These are phyloP conservation scores for Melanopsichium pennsylvanicum DNA, from an alignment of 1,284 basidiomycete species.

Conservation along the genomic window DNA sequence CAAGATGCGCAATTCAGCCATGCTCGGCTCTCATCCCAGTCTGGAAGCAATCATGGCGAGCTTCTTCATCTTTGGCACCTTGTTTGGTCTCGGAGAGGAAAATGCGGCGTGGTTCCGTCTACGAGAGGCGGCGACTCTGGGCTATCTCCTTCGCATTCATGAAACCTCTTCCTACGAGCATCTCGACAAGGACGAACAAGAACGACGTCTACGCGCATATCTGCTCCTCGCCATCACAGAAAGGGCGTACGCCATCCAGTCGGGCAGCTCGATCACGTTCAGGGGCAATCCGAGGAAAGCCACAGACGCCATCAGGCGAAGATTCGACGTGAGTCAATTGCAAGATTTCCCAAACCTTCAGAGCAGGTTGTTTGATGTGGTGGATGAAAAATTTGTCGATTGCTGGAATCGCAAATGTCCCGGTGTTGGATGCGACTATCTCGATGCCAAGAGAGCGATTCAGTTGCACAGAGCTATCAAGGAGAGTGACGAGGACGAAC, in stretches of 20 bases:
- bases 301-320: slow-evolving; percentile 39
- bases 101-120: slow-evolving; percentile 55
- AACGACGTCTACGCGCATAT: slow-evolving; percentile 55
- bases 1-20: slow-evolving; percentile 43
- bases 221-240: slow-evolving; percentile 62
- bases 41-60: slow-evolving; percentile 48
- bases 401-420: slow-evolving; percentile 57
- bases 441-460: slow-evolving; percentile 40
- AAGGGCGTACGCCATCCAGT: slow-evolving; percentile 55
- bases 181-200: slow-evolving; percentile 58
- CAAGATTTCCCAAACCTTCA: slow-evolving; percentile 53
- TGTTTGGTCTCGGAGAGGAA: slow-evolving; percentile 54
- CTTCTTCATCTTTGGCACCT: slow-evolving; percentile 59
- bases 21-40: slow-evolving; percentile 47
- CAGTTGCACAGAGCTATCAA: slow-evolving; percentile 50
- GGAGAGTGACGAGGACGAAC: slow-evolving; percentile 41
- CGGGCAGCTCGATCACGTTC: slow-evolving; percentile 49
- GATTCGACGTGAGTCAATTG: slow-evolving; percentile 46
- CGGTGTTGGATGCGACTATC: slow-evolving; percentile 41
- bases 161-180: slow-evolving; percentile 54
- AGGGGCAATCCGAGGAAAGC: slow-evolving; percentile 50
- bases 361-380: slow-evolving; percentile 42
- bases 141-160: slow-evolving; percentile 56
- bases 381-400: slow-evolving; percentile 60
- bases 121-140: slow-evolving; percentile 58